Conservation (phyloP, 148 eudicot species). For the Rhododendron molle region DNA sequence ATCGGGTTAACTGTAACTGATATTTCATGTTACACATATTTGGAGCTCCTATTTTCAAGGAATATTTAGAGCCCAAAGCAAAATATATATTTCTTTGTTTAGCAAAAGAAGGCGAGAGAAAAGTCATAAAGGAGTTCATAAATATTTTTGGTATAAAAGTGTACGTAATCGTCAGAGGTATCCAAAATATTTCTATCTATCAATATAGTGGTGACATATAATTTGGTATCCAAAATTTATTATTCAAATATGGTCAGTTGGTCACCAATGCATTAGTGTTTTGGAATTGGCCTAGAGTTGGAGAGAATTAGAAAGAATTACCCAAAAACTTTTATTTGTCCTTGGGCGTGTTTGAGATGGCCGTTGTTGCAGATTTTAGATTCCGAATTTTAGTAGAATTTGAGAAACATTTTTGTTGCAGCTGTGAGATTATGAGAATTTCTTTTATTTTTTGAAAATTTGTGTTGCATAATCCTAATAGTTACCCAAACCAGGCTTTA, state of each 20-base stretch:
- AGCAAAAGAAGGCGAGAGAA: background rate
- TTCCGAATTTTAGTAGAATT: too few species aligned
- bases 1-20: background rate
- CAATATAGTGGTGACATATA: too few species aligned
- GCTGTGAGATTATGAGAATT: too few species aligned
- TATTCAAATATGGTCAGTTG: too few species aligned
- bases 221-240: too few species aligned
- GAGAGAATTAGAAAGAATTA: background rate
- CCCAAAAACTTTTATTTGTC: too few species aligned
- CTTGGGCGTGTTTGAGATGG: too few species aligned
- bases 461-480: background rate
- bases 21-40: background rate
- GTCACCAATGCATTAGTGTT: too few species aligned
- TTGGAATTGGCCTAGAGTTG: background rate
- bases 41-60: background rate
- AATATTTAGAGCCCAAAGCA: too few species aligned
- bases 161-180: background rate
- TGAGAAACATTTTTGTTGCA: too few species aligned
- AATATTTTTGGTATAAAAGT: background rate
- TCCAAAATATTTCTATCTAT: too few species aligned
- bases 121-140: background rate
- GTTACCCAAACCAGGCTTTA: background rate
- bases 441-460: too few species aligned
- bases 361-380: background rate
- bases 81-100: background rate